These are phyloP conservation scores for Marasmius fiardii DNA, from an alignment of 1,284 basidiomycete species.

Conservation along the genomic window DNA sequence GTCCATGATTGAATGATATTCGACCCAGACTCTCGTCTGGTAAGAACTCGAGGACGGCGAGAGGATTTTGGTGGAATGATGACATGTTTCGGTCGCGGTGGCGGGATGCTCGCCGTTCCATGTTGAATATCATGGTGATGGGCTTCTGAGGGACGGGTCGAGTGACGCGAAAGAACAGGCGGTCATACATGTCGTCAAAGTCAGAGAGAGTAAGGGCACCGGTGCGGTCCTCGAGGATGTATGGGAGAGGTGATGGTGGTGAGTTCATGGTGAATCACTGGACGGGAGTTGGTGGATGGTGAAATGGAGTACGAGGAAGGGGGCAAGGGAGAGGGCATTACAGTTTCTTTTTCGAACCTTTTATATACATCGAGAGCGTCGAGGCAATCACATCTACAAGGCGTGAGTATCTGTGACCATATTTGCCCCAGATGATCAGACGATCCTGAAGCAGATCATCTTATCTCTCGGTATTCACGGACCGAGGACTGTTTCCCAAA, in stretches of 20 bases:
- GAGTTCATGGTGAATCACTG: background rate
- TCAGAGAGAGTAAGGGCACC: conserved; percentile 53
- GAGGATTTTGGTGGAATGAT: conserved; percentile 40
- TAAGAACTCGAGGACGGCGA: conserved; percentile 55
- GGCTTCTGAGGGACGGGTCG: conserved; percentile 36
- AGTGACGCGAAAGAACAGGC: conserved; percentile 60
- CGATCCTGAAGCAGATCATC: background rate
- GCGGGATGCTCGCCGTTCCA: conserved; percentile 57
- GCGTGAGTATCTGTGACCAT: background rate
- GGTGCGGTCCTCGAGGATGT: conserved; percentile 67
- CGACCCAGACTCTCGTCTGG: conserved; percentile 52
- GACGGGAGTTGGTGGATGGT: background rate
- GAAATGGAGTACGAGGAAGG: background rate
- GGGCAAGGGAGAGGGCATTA: background rate
- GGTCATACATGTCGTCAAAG: conserved; percentile 74
- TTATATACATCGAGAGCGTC: background rate
- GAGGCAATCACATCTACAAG: background rate
- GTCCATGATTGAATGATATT: conserved; percentile 41
- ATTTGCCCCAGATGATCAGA: too few species aligned
- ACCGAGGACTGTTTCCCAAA: background rate
- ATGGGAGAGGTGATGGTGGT: conserved; percentile 31
- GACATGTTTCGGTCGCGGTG: conserved; percentile 48
- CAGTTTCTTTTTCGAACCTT: background rate
- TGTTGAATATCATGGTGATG: conserved; percentile 51
- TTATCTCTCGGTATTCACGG: background rate